A percentile compares a stretch with the other conserved stretches of the same genome.
phyloP scores from a whole-genome alignment of 495 filamentous ascomycete species.

The Pseudoneurospora amorphoporcata region DNA sequence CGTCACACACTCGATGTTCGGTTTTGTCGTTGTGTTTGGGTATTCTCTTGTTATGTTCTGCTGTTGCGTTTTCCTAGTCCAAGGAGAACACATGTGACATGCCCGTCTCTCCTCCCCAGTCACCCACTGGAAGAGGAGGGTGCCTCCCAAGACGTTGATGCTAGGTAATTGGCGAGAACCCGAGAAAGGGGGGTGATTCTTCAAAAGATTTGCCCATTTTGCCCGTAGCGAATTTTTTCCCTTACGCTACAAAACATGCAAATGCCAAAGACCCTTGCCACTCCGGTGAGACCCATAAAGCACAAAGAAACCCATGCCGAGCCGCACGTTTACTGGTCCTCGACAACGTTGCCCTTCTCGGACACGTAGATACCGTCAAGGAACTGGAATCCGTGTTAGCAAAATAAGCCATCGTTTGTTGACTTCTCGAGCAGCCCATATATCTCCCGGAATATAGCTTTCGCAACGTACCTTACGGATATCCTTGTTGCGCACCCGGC shows the following conservation, averaged over 20 bases:
- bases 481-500: slow-evolving; percentile 99
- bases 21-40: background rate
- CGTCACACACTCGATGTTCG: background rate
- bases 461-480: slow-evolving; percentile 76
- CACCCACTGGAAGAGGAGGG: background rate
- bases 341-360: slow-evolving; percentile 87
- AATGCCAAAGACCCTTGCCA: slow-evolving; percentile 35
- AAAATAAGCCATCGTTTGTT: background rate
- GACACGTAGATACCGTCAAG: slow-evolving; percentile 99
- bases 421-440: background rate
- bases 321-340: slow-evolving; percentile 42
- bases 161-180: slow-evolving; percentile 13
- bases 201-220: slow-evolving; percentile 37
- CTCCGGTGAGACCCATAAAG: slow-evolving; percentile 33
- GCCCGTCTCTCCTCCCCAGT: background rate
- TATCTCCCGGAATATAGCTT: background rate
- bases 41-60: background rate
- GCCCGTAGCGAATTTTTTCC: slow-evolving; percentile 30
- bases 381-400: slow-evolving; percentile 57
- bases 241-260: slow-evolving; percentile 47
- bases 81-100: slow-evolving; percentile 1
- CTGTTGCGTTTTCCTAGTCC: background rate
- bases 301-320: slow-evolving; percentile 36
- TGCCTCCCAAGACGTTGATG: slow-evolving; percentile 6
- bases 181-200: slow-evolving; percentile 13